Evolutionary conservation across 805 yeast species (phyloP).

Genomic region (Wickerhamomyces bisporus): DNA sequence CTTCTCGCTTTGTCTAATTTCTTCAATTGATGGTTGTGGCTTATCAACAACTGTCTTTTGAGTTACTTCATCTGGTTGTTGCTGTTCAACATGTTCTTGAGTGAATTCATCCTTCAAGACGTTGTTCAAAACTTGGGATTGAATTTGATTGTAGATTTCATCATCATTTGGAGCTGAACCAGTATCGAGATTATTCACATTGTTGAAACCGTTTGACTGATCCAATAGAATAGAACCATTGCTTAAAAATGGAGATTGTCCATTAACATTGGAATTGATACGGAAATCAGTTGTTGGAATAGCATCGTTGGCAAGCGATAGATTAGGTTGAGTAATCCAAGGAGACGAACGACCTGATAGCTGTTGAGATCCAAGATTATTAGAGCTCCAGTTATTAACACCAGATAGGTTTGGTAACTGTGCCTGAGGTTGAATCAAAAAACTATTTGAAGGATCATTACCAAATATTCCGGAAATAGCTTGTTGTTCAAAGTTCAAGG

Average conservation of each 20-base stretch:
- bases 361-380: conserved; percentile 11
- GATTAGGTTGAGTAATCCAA: conserved; percentile 12
- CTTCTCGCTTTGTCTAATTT: neutral
- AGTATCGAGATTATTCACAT: neutral
- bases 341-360: conserved; percentile 18
- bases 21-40: neutral
- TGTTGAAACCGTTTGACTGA: neutral
- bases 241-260: conserved; percentile 15
- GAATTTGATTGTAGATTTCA: conserved; percentile 33
- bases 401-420: neutral
- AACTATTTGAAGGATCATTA: neutral
- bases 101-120: conserved; percentile 30
- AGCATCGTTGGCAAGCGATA: conserved; percentile 1
- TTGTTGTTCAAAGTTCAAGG: conserved; percentile 2
- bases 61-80: neutral
- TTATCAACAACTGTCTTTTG: neutral
- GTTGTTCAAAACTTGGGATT: conserved; percentile 35
- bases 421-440: conserved; percentile 5
- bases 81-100: neutral
- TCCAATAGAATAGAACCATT: neutral
- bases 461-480: conserved; percentile 1
- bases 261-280: neutral
- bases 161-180: conserved; percentile 11
- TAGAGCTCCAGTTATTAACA: conserved; percentile 1
- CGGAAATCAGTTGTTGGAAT: conserved; percentile 8